These are phyloP conservation scores for Stephanodiscus triporus DNA, from an alignment of 108 stramenopile species.

Conservation along the genomic window DNA sequence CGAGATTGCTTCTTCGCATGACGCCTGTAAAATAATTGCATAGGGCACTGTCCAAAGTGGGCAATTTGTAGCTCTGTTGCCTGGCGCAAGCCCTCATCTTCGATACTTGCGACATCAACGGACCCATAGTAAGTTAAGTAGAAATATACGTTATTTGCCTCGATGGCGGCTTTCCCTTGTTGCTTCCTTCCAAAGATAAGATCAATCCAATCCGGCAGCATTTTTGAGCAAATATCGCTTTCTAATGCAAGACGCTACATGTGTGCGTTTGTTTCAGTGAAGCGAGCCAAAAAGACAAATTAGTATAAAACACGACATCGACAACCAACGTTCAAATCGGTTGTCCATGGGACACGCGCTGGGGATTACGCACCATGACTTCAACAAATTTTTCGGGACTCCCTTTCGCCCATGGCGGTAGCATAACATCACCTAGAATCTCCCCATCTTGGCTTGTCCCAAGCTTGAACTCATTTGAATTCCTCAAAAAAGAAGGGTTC, in stretches of 20 bases:
- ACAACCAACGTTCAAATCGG: not conserved
- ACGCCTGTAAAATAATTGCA: constrained; percentile 79
- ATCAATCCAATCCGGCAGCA: constrained; percentile 98
- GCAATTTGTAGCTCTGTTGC: constrained; percentile 96
- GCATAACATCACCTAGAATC: constrained; percentile 88
- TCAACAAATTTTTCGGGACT: constrained; percentile 90
- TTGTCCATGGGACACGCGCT: not conserved
- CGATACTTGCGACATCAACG: constrained; percentile 94
- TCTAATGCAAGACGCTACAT: constrained; percentile 73
- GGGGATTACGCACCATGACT: constrained; percentile 48
- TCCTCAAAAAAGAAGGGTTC: constrained; percentile 90
- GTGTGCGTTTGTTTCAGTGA: not conserved
- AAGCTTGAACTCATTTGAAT: constrained; percentile 89
- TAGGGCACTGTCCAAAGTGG: constrained; percentile 98
- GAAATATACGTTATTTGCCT: constrained; percentile 97
- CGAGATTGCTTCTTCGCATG: constrained; percentile 42
- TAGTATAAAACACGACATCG: not conserved
- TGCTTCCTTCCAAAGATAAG: constrained; percentile 97
- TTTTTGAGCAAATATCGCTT: constrained; percentile 87
- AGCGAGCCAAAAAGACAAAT: not conserved
- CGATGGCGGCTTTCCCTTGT: constrained; percentile 92
- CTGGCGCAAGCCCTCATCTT: constrained; percentile 86
- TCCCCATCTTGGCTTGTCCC: constrained; percentile 96
- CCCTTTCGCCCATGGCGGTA: constrained; percentile 98
- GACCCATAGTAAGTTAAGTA: constrained; percentile 98